Evolutionary conservation across 257 asterid species (phyloP).

Genomic region (Solanum neorickii): DNA sequence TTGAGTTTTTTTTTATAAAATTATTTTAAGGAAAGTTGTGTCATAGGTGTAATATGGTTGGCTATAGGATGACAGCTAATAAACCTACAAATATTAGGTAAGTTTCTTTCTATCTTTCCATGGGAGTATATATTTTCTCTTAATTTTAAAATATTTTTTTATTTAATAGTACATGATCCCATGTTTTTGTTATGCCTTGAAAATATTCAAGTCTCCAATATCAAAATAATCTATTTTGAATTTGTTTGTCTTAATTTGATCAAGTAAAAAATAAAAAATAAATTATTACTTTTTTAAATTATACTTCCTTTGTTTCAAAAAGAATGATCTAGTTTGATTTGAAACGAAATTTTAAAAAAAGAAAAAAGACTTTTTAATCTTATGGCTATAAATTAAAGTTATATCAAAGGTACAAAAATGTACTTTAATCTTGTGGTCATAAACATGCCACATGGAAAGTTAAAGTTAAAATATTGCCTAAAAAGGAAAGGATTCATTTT

Average conservation of each 20-base stretch:
- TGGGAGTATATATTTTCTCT: neutral
- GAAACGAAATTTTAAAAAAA: rapidly evolving
- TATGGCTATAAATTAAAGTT: no score
- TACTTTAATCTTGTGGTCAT: no score
- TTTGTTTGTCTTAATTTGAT: neutral
- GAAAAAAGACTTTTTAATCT: no score
- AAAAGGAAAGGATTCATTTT: no score
- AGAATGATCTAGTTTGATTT: no score
- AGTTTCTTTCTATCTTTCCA: neutral
- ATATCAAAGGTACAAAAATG: rapidly evolving
- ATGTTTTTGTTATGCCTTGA: neutral
- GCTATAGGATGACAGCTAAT: neutral
- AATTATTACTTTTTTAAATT: no score
- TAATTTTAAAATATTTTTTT: no score
- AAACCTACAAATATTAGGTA: neutral
- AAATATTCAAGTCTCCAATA: neutral
- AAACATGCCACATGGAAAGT: no score
- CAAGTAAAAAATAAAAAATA: no score
- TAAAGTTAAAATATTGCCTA: no score
- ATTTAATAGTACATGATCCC: neutral
- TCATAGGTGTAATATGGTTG: neutral
- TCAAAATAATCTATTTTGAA: neutral
- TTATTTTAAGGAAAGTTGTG: neutral
- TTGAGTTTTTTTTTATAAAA: neutral
- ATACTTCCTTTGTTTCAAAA: no score